phyloP scores from a whole-genome alignment of 257 asterid species.

The Fraxinus anomala region DNA sequence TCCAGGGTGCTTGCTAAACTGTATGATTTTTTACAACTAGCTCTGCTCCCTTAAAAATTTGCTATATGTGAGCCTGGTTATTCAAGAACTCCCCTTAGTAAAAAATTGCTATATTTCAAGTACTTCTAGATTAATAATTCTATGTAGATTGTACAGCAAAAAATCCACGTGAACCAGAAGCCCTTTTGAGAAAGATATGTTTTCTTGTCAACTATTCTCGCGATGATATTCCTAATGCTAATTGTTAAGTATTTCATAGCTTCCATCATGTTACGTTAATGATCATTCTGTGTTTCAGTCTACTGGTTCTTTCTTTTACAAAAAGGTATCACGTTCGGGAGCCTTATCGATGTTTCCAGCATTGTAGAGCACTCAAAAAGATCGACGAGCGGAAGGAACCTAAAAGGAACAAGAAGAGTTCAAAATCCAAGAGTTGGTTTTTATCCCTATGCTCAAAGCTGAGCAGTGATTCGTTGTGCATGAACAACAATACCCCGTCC shows the following conservation, averaged over 20 bases:
- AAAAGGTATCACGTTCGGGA: conserved; percentile 66
- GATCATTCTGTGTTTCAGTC: conserved; percentile 42
- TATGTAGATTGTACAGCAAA: not conserved
- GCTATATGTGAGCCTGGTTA: no score
- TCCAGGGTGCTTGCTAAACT: no score
- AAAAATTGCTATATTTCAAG: no score
- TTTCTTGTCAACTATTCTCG: no score
- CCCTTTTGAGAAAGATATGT: not conserved
- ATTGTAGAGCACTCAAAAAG: conserved; percentile 59
- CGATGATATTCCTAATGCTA: no score
- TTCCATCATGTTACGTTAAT: not conserved
- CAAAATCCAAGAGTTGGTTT: conserved; percentile 59
- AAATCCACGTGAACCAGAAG: not conserved
- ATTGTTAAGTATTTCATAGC: not conserved
- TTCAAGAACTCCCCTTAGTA: no score
- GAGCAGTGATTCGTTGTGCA: conserved; percentile 60
- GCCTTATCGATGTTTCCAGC: conserved; percentile 66
- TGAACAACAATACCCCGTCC: conserved; percentile 36
- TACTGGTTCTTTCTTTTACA: conserved; percentile 71
- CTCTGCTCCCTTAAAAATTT: no score
- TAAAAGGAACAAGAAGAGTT: conserved; percentile 41
- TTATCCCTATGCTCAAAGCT: conserved; percentile 60
- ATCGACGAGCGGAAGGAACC: conserved; percentile 57
- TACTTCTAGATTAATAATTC: no score
- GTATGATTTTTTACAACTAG: no score